Evolutionary conservation across 352 stramenopile genomes (phyloP), one percentile per base, ranked within the genome.

Genomic region (Pythium periplocum): DNA sequence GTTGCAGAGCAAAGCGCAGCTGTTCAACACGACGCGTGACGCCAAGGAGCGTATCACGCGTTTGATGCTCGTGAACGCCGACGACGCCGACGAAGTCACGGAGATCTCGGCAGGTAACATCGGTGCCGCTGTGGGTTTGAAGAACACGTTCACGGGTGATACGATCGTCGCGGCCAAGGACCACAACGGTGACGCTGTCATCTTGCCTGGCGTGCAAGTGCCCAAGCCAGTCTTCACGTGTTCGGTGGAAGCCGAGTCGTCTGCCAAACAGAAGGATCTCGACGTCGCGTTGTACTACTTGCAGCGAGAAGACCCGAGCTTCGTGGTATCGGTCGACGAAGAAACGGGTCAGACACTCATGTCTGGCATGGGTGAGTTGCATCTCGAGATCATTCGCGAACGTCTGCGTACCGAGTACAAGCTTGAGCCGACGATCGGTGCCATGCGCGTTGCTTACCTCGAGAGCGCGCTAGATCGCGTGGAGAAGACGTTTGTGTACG

Each of bases 341-440:
- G 95, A 99, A 59, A 98, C 89, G 6, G 97, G 97, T 33, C 92
- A 99, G 80, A 99, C 96, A 44, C 95, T 99, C 56, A 94, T 99
- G 57, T 97, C 83, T 59, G 97, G 97, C 32, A 89, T 98, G 73
- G 94, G 94, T 12, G 94, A 98, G 67, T 72, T 98, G 8, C 94
- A 98, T 53, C 77, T 98, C 46, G 89, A 98, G 60, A 95, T 98
- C 53, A 85, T 95, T 41, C 70, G 95, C 38, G 92, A 98, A 68
- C 75, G 94, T 8, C 59, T 98, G 36, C 73, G 69, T 31, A 73
- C 80, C 47, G 94, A 98, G 53, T 96, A 95, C 73, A 91, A 87
- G 40, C 64, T 98, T 4, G 62, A 87, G 30, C 71, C 72, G 35
- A 90, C 93, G 3, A 79, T 90, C 34, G 91, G 92, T 41, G 79